Conservation (phyloP, 2,329 filamentous ascomycete species). For the Clarireedia paspali region DNA sequence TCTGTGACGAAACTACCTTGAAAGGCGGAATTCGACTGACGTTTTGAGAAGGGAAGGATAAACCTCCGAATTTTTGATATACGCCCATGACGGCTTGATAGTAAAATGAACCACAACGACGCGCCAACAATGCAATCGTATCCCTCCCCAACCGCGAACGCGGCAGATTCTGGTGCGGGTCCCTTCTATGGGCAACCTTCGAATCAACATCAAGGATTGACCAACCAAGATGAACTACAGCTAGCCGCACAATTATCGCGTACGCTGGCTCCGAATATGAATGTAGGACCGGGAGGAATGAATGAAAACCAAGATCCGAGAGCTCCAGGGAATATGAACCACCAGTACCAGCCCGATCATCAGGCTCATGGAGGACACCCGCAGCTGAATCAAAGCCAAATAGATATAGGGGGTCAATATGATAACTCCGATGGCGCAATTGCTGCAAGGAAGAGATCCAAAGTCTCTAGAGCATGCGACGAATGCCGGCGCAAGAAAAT, state of each 20-base stretch:
- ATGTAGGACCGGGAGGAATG: constrained; percentile 31
- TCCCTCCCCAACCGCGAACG: constrained; percentile 24
- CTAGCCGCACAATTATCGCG: constrained; percentile 39
- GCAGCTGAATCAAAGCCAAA: constrained; percentile 16
- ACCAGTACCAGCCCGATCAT: constrained; percentile 30
- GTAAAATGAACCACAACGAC: constrained; percentile 18
- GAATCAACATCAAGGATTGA: constrained; percentile 20
- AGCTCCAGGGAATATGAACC: constrained; percentile 28
- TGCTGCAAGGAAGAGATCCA: constrained; percentile 64
- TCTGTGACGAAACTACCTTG: background rate
- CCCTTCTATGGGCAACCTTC: constrained; percentile 24
- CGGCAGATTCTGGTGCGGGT: constrained; percentile 20
- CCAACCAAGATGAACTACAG: constrained; percentile 29
- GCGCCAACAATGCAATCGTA: constrained; percentile 27
- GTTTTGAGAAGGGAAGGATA: constrained; percentile 10
- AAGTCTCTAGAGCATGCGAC: constrained; percentile 83
- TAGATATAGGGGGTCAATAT: constrained; percentile 39
- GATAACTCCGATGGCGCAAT: constrained; percentile 37
- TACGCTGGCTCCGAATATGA: constrained; percentile 37
- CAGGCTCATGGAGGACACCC: constrained; percentile 15
- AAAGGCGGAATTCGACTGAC: constrained; percentile 18
- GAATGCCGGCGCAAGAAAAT: constrained; percentile 87
- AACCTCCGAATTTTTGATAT: constrained; percentile 8
- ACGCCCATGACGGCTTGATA: constrained; percentile 16
- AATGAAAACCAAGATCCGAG: constrained; percentile 31